phyloP scores from a whole-genome alignment of 306 rosid genomes.

The Mucuna pruriens region DNA sequence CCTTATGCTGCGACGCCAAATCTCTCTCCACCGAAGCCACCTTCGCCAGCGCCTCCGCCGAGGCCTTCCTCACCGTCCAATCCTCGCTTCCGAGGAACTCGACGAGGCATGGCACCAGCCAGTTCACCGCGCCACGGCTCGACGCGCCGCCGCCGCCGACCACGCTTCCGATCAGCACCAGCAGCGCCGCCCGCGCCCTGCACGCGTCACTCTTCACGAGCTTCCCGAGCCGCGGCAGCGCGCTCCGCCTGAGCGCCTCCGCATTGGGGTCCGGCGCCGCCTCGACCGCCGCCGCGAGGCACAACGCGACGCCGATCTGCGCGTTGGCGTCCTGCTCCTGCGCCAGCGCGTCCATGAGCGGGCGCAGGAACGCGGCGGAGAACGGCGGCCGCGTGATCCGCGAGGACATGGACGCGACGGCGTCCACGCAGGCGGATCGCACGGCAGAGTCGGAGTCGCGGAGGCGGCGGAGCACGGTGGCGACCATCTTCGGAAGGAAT shows the following conservation, averaged over 20 bases:
- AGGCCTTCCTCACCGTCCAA: constrained; percentile 93
- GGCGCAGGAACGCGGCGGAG: constrained; percentile 64
- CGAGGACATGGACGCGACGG: constrained; percentile 78
- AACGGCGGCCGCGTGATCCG: constrained; percentile 76
- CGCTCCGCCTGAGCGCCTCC: constrained; percentile 55
- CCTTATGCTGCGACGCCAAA: constrained; percentile 64
- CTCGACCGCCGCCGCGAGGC: constrained; percentile 88
- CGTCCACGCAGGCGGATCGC: constrained; percentile 83
- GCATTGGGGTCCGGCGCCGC: constrained; percentile 77
- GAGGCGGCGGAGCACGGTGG: constrained; percentile 84
- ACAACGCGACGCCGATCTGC: constrained; percentile 96
- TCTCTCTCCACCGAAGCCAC: constrained; percentile 70
- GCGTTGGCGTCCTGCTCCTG: constrained; percentile 79
- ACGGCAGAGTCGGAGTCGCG: constrained; percentile 85
- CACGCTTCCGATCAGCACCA: constrained; percentile 75
- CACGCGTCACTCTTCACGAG: constrained; percentile 76
- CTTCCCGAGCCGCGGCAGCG: constrained; percentile 76
- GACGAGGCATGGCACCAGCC: constrained; percentile 79
- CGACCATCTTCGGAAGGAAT: constrained; percentile 71
- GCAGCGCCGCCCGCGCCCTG: constrained; percentile 78
- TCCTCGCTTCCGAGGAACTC: constrained; percentile 80
- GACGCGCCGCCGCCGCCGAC: constrained; percentile 79
- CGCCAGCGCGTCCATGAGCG: constrained; percentile 80
- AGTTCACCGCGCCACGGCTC: constrained; percentile 65
- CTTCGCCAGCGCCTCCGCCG: constrained; percentile 82